Conservation (phyloP, 2,329 filamentous ascomycete species). For the Pseudofabraea citricarpa region DNA sequence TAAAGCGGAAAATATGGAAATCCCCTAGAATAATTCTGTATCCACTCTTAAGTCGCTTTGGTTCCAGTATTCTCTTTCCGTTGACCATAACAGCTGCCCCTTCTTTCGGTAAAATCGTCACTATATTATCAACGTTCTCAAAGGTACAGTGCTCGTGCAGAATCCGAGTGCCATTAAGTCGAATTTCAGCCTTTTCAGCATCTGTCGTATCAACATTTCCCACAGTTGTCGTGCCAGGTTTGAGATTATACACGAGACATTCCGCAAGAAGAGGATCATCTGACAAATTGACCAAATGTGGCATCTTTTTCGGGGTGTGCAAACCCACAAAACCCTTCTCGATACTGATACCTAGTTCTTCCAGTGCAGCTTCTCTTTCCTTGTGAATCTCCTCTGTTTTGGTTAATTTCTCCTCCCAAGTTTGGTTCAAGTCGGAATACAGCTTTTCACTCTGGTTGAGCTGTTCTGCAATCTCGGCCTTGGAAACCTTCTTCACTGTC, state of each 20-base stretch:
- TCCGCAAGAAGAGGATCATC: conserved; percentile 90
- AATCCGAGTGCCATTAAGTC: conserved; percentile 90
- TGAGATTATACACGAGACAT: conserved; percentile 96
- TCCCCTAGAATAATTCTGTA: conserved; percentile 94
- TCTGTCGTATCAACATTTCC: conserved; percentile 87
- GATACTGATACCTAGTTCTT: conserved; percentile 97
- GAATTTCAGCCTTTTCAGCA: conserved; percentile 74
- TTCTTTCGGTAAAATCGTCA: conserved; percentile 84
- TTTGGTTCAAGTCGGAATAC: conserved; percentile 93
- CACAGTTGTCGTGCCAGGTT: conserved; percentile 89
- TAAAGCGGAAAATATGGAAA: conserved; percentile 98
- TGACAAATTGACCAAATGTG: conserved; percentile 96
- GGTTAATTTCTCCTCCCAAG: conserved; percentile 93
- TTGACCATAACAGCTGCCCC: conserved; percentile 99
- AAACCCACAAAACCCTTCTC: conserved; percentile 96
- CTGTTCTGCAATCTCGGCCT: conserved; percentile 96
- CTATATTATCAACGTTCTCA: conserved; percentile 86
- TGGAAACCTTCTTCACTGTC: conserved; percentile 88
- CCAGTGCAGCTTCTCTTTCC: conserved; percentile 87
- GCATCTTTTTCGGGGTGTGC: conserved; percentile 98
- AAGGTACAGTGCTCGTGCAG: conserved; percentile 90
- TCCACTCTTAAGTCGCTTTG: conserved; percentile 81
- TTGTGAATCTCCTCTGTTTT: conserved; percentile 98
- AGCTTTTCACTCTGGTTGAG: conserved; percentile 95
- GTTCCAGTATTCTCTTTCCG: conserved; percentile 80